Evolutionary conservation across 805 yeast genomes (phyloP), one percentile per base, ranked within the genome.

Genomic region (Wickerhamomyces queroliae): DNA sequence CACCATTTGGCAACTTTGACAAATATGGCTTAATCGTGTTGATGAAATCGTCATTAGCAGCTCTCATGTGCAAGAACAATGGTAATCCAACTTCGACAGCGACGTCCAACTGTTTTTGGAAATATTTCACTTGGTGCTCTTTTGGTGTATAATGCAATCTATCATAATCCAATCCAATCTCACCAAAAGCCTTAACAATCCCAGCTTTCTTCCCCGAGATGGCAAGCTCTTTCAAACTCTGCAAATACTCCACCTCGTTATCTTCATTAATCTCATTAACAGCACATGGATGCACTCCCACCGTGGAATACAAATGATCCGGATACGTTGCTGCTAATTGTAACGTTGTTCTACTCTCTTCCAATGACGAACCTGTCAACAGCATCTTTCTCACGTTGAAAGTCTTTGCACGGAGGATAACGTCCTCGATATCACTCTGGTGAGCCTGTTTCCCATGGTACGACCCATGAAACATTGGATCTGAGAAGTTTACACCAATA

Each of bases 281-380:
- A 15, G 83, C 69, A 61, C 99, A 91, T 0, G 99, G 99, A 64
- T 93, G 99, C 2, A 91, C 95, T 11, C 99, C 99, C 2, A 80
- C 90, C 0, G 99, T 93, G 19, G 84, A 76, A 44, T 64, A 73
- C 23, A 80, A 56, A 13, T 45, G 51, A 9, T 52, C 55, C 4
- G 64, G 63, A 40, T 63, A 59, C 36, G 58, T 44, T 3, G 55
- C 45, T 29, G 84, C 79, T 23, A 90, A 53, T 13, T 69, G 71
- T 15, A 85, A 58, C 7, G 89, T 83, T n/a, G 67, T 64, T 26
- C 58, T 51, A 17, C 90, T 78, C 50, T 91, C 96, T 2, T 59
- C 53, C 7, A 88, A 64, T 2, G 83, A 76, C 0, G 95, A 81
- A 0, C 97, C 97, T 0, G 98, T 93, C 12, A 93, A 70, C 31